A percentile compares a stretch with the other conserved stretches of the same genome.
These are phyloP conservation scores for Flaveria bidentis DNA, from an alignment of 129 eudicot genomes.

Conservation along the genomic window DNA sequence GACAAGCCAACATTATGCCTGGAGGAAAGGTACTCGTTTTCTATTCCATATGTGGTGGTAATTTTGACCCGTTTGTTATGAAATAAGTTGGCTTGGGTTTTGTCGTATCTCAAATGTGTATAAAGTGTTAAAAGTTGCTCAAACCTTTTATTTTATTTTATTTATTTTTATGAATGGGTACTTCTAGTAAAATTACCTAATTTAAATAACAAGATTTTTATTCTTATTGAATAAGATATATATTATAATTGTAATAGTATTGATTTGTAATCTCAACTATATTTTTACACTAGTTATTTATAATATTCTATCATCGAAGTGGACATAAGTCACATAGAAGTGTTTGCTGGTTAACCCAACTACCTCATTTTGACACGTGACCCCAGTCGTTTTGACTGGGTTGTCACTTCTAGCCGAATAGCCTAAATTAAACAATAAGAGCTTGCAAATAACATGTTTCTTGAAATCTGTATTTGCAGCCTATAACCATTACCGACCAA, in stretches of 20 bases:
- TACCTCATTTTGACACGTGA: background rate
- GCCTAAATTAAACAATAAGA: background rate
- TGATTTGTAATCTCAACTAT: background rate
- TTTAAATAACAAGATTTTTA: background rate
- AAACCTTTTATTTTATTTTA: too few species aligned
- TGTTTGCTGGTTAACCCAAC: too few species aligned
- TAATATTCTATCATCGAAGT: background rate
- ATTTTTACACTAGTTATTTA: background rate
- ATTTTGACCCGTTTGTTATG: background rate
- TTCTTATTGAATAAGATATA: background rate
- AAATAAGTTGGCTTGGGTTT: background rate
- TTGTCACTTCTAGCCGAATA: background rate
- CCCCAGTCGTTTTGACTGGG: background rate
- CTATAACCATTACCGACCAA: constrained; percentile 67
- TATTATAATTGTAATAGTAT: background rate
- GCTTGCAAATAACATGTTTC: background rate
- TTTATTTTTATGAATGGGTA: too few species aligned
- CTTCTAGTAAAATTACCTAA: too few species aligned
- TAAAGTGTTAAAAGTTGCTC: background rate
- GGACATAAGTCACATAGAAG: too few species aligned
- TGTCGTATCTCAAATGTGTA: background rate
- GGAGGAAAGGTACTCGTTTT: constrained; percentile 68
- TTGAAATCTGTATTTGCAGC: constrained; percentile 49
- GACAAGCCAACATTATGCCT: constrained; percentile 64
- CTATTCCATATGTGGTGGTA: constrained; percentile 3